phyloP scores from a whole-genome alignment of 768 basidiomycete species.

The Kwoniella sp. region DNA sequence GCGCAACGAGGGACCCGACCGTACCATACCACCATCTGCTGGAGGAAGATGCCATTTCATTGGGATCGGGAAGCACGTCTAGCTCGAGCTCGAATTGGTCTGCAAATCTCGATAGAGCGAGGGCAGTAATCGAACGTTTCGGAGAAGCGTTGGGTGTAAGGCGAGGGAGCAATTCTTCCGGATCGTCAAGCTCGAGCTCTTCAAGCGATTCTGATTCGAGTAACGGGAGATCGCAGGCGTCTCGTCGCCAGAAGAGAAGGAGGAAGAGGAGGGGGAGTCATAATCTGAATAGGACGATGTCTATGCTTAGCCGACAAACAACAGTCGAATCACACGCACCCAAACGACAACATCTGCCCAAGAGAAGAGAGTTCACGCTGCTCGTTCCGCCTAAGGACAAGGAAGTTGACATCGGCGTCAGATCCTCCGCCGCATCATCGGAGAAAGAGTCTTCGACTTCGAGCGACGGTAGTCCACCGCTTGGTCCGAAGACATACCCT shows the following conservation, averaged over 20 bases:
- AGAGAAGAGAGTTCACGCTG: slow-evolving; percentile 47
- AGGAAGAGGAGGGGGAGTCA: slow-evolving; percentile 24
- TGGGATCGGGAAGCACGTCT: slow-evolving; percentile 33
- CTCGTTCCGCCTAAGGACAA: slow-evolving; percentile 40
- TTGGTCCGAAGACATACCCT: slow-evolving; percentile 7
- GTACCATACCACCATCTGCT: slow-evolving; percentile 11
- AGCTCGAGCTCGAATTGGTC: slow-evolving; percentile 40
- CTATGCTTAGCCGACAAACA: slow-evolving; percentile 19
- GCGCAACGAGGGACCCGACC: slow-evolving; percentile 39
- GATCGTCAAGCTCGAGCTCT: slow-evolving; percentile 23
- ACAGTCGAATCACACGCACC: slow-evolving; percentile 28
- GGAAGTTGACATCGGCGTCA: slow-evolving; percentile 21
- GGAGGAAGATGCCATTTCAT: slow-evolving; percentile 45
- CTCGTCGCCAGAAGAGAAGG: slow-evolving; percentile 2
- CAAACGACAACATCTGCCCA: slow-evolving; percentile 35
- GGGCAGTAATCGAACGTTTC: slow-evolving; percentile 46
- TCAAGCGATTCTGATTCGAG: slow-evolving; percentile 14
- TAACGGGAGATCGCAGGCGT: slow-evolving; percentile 9
- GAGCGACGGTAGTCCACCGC: slow-evolving; percentile 7
- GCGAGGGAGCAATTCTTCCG: slow-evolving; percentile 39
- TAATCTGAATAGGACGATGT: slow-evolving; percentile 33
- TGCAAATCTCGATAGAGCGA: slow-evolving; percentile 46
- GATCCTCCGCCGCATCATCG: slow-evolving; percentile 15
- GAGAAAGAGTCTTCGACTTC: slow-evolving; percentile 11
- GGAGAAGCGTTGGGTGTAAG: slow-evolving; percentile 50